These are phyloP conservation scores for Polyporus arcularius DNA, from an alignment of 768 basidiomycete species.

Conservation along the genomic window DNA sequence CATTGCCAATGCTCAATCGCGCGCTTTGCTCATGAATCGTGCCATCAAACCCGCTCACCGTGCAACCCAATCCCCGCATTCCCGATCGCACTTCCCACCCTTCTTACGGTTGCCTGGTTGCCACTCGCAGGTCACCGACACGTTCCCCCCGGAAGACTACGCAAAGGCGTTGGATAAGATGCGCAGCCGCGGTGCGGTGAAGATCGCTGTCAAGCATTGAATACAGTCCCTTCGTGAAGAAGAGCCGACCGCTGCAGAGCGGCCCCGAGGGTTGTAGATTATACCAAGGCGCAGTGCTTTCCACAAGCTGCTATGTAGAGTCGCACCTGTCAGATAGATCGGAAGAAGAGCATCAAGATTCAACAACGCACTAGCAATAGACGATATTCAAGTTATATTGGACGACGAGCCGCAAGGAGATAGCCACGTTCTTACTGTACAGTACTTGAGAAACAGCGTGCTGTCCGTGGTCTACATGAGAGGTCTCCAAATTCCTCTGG, in stretches of 20 bases:
- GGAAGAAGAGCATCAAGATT: too few relatives aligned
- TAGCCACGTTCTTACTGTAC: too few relatives aligned
- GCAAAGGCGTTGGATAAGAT: constrained; percentile 68
- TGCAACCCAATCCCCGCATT: not conserved
- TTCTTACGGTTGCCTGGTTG: not conserved
- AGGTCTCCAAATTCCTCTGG: too few relatives aligned
- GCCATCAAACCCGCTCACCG: not conserved
- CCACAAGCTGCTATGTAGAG: too few relatives aligned
- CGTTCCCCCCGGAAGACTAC: constrained; percentile 59
- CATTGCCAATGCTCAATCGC: not conserved
- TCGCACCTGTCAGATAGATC: too few relatives aligned
- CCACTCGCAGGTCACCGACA: constrained; percentile 50
- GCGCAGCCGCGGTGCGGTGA: constrained; percentile 55
- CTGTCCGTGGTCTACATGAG: too few relatives aligned
- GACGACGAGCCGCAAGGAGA: too few relatives aligned
- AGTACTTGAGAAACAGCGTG: too few relatives aligned
- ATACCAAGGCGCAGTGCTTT: too few relatives aligned
- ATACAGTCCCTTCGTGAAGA: not conserved
- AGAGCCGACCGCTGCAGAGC: not conserved
- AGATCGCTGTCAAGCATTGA: constrained; percentile 53
- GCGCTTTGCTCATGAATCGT: not conserved
- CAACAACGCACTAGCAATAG: too few relatives aligned
- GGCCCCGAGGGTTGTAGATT: not conserved
- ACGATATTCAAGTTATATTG: too few relatives aligned
- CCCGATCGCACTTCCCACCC: not conserved